Evolutionary conservation across 176 grass and related monocot genomes (phyloP).

Genomic region (Zoysia japonica): DNA sequence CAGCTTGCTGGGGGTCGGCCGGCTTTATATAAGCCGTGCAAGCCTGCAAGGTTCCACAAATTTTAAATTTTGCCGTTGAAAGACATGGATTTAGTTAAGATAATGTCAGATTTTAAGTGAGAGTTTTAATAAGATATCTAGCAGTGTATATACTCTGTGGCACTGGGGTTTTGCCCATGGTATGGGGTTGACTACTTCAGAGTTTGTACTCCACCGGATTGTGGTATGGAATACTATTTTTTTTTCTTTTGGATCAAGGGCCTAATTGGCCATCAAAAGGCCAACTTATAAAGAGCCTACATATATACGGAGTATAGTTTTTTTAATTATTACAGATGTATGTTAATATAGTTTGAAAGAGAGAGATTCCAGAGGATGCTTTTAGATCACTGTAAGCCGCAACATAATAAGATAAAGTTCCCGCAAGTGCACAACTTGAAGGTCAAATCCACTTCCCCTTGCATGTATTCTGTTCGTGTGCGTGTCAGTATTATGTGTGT

Average conservation of each 20-base stretch:
- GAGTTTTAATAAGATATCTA: background rate
- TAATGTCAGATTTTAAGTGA: background rate
- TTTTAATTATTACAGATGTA: too few species aligned
- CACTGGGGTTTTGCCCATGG: constrained; percentile 11
- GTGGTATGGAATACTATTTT: background rate
- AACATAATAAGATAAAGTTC: background rate
- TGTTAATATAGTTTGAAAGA: too few species aligned
- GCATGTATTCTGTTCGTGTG: background rate
- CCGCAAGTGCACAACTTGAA: constrained; percentile 3
- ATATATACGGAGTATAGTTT: too few species aligned
- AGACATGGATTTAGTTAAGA: background rate
- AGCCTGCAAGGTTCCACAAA: background rate
- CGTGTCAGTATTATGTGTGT: constrained; percentile 11
- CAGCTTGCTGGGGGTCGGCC: background rate
- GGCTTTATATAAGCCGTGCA: background rate
- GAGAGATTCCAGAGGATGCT: too few species aligned
- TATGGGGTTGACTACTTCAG: background rate
- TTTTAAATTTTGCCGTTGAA: background rate
- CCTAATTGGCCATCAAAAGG: too few species aligned
- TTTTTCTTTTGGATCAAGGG: too few species aligned
- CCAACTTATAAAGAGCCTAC: too few species aligned
- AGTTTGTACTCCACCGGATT: background rate
- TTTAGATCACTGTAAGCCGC: too few species aligned
- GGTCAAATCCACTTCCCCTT: background rate
- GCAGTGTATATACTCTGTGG: background rate